A percentile compares a stretch with the other conserved stretches of the same genome.
Evolutionary conservation across 345 rosid genomes (phyloP).

Genomic region (Boechera divaricarpa): DNA sequence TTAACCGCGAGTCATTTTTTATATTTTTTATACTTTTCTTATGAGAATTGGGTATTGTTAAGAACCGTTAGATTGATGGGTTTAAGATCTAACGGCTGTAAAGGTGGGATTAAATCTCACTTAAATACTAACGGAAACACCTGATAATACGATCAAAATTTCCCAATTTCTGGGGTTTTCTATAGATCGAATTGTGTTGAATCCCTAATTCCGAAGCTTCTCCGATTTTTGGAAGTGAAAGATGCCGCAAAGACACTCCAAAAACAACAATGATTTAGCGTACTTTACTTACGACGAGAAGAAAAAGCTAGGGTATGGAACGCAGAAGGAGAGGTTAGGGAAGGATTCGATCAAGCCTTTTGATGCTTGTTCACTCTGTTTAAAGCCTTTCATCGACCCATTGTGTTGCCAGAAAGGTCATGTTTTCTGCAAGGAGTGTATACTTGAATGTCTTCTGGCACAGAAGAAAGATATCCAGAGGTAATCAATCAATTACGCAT

Average conservation of each 20-base stretch:
- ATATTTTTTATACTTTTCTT: background rate
- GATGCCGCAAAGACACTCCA: constrained; percentile 97
- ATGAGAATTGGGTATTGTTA: background rate
- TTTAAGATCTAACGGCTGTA: constrained; percentile 23
- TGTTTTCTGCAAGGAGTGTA: constrained; percentile 85
- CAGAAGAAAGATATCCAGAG: constrained; percentile 84
- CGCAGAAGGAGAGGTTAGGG: constrained; percentile 93
- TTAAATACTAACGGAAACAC: constrained; percentile 14
- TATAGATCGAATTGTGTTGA: constrained; percentile 63
- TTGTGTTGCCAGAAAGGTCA: constrained; percentile 91
- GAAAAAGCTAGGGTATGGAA: constrained; percentile 86
- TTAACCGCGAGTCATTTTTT: too few species aligned
- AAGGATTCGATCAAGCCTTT: constrained; percentile 91
- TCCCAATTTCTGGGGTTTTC: constrained; percentile 12
- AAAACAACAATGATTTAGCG: constrained; percentile 93
- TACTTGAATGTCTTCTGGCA: constrained; percentile 73
- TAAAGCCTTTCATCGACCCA: constrained; percentile 85
- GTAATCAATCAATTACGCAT: constrained; percentile 34
- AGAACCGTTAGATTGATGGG: constrained; percentile 21
- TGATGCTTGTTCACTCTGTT: constrained; percentile 87
- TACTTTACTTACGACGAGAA: constrained; percentile 98
- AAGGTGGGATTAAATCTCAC: background rate
- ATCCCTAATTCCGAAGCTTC: constrained; percentile 56
- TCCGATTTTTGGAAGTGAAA: constrained; percentile 6
- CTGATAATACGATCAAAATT: background rate